A percentile compares a stretch with the other conserved stretches of the same genome.
These are phyloP conservation scores for Fomitiporia mediterranea DNA, from an alignment of 1,284 basidiomycete species.

Conservation along the genomic window DNA sequence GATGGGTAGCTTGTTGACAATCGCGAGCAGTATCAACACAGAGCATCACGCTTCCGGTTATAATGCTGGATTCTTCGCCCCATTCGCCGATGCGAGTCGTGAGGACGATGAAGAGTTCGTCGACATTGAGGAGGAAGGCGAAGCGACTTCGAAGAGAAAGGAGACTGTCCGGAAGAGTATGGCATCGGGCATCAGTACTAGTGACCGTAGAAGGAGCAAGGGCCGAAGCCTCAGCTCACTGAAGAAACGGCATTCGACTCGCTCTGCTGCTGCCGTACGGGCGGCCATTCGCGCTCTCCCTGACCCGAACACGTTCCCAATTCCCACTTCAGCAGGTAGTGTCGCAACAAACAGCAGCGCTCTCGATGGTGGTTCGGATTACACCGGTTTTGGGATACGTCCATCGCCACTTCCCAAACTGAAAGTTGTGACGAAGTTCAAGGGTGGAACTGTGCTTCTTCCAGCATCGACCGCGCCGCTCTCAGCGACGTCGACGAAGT, in stretches of 20 bases:
- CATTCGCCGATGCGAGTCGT: conserved; percentile 2
- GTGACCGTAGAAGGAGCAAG: conserved; percentile 5
- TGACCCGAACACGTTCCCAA: conserved; percentile 18
- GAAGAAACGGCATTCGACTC: conserved; percentile 1
- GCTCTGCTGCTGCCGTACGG: conserved; percentile 2
- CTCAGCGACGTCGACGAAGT: conserved; percentile 15
- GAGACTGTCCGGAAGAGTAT: neutral
- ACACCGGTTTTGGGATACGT: neutral
- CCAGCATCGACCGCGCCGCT: conserved; percentile 10
- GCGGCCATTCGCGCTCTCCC: conserved; percentile 13
- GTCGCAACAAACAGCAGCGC: conserved; percentile 5
- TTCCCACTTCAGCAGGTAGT: conserved; percentile 7
- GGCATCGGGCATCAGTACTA: neutral
- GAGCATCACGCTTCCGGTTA: conserved; percentile 8
- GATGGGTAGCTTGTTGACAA: conserved; percentile 14
- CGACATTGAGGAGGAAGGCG: conserved; percentile 4
- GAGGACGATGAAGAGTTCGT: neutral
- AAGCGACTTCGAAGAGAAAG: neutral
- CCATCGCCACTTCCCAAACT: conserved; percentile 12
- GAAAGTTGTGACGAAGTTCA: conserved; percentile 18
- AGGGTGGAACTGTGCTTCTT: conserved; percentile 11
- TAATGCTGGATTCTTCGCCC: conserved; percentile 1
- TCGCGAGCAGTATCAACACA: conserved; percentile 19
- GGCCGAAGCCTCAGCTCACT: conserved; percentile 4
- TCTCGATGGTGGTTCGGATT: neutral